A percentile compares a stretch with the other conserved stretches of the same genome.
These are phyloP conservation scores for Komagataea norvegica DNA, from an alignment of 1,139 yeast species.

Conservation along the genomic window DNA sequence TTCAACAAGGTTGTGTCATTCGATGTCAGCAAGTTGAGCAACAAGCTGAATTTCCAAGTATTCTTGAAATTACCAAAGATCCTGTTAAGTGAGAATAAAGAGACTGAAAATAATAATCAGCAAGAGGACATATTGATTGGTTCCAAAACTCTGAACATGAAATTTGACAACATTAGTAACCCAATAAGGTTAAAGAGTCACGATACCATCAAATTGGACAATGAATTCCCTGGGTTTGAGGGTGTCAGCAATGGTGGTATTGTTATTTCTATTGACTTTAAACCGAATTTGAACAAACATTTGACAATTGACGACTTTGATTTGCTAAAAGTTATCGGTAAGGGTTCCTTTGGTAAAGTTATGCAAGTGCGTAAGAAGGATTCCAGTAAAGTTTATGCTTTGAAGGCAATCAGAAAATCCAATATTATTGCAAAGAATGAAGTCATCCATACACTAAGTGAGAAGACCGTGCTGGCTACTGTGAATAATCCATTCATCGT, in stretches of 20 bases:
- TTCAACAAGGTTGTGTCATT: constrained; percentile 90
- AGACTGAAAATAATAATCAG: constrained; percentile 19
- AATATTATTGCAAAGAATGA: constrained; percentile 92
- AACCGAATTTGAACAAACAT: constrained; percentile 65
- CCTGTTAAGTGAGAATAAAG: constrained; percentile 27
- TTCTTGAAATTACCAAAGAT: constrained; percentile 73
- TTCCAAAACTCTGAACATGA: constrained; percentile 33
- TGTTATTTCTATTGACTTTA: constrained; percentile 71
- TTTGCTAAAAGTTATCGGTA: constrained; percentile 88
- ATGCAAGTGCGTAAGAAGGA: constrained; percentile 97
- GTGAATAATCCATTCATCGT: constrained; percentile 96
- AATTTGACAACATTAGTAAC: constrained; percentile 34
- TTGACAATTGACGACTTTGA: constrained; percentile 89
- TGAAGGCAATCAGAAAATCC: constrained; percentile 88
- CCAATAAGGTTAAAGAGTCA: constrained; percentile 43
- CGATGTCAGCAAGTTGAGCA: constrained; percentile 71
- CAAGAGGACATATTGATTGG: constrained; percentile 31
- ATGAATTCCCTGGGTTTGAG: constrained; percentile 23
- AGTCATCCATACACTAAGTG: constrained; percentile 94
- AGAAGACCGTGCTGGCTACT: constrained; percentile 88
- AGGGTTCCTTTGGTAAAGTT: constrained; percentile 97
- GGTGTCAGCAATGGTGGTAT: constrained; percentile 32
- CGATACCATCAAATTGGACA: constrained; percentile 37
- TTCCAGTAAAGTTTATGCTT: constrained; percentile 89
- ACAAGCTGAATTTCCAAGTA: constrained; percentile 59